Percentiles rank a stretch among this genome's conserved stretches.
Evolutionary conservation across 331 rosid genomes (phyloP).

Genomic region (Acacia concinna): DNA sequence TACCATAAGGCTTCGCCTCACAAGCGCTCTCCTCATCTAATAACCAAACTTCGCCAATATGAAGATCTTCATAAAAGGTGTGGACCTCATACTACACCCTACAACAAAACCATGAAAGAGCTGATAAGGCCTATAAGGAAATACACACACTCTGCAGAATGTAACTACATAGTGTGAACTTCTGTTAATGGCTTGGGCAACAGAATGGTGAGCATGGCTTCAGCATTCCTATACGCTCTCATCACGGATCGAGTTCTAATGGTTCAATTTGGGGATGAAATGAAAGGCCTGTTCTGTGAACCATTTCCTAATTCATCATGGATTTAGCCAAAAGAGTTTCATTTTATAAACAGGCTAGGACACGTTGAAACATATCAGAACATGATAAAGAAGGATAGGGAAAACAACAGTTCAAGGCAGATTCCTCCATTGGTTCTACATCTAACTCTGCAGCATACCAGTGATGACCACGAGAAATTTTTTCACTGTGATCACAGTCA

Average conservation of each 20-base stretch:
- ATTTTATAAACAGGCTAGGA: slow-evolving; percentile 15
- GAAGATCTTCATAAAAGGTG: slow-evolving; percentile 48
- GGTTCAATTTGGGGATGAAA: slow-evolving; percentile 34
- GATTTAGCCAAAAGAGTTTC: slow-evolving; percentile 40
- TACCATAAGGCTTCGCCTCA: slow-evolving; percentile 32
- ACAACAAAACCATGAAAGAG: slow-evolving; percentile 21
- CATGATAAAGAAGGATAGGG: slow-evolving; percentile 37
- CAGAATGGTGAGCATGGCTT: slow-evolving; percentile 38
- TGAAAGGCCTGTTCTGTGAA: slow-evolving; percentile 51
- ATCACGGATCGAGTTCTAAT: slow-evolving; percentile 44
- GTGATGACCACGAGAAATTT: slow-evolving; percentile 41
- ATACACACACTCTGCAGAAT: slow-evolving; percentile 13
- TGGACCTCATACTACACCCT: slow-evolving; percentile 39
- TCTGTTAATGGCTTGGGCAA: slow-evolving; percentile 52
- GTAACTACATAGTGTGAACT: slow-evolving; percentile 42
- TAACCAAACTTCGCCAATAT: slow-evolving; percentile 36
- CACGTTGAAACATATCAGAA: slow-evolving; percentile 26
- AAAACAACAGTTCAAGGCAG: slow-evolving; percentile 3
- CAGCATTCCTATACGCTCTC: slow-evolving; percentile 46
- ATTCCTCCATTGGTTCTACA: slow-evolving; percentile 31
- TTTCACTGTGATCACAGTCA: slow-evolving; percentile 52
- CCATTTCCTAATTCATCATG: slow-evolving; percentile 49
- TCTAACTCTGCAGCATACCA: slow-evolving; percentile 46
- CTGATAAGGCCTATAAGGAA: not conserved
- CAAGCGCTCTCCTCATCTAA: slow-evolving; percentile 43